Conservation (phyloP, 176 grass and related monocot genomes). For the Secale cereale region DNA sequence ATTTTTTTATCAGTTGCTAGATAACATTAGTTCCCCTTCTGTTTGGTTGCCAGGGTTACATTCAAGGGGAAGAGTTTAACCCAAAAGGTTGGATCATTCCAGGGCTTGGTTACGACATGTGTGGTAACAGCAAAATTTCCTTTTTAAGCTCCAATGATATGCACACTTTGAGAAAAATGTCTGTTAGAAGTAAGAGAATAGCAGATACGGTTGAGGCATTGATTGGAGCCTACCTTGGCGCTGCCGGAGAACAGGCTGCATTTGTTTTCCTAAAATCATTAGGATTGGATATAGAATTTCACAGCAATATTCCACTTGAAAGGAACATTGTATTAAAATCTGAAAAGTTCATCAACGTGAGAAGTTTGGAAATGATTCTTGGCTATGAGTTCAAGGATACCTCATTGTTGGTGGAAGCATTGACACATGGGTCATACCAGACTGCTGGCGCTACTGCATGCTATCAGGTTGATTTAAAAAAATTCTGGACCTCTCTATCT, state of each 20-base stretch:
- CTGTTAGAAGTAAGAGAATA: slow-evolving; percentile 61
- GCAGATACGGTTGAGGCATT: slow-evolving; percentile 76
- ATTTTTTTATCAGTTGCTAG: slow-evolving; percentile 5
- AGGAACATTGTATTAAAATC: slow-evolving; percentile 11
- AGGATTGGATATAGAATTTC: slow-evolving; percentile 57
- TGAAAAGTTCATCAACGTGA: slow-evolving; percentile 51
- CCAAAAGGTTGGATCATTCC: slow-evolving; percentile 63
- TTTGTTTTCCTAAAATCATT: slow-evolving; percentile 52
- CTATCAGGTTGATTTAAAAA: slow-evolving; percentile 57
- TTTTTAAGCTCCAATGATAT: slow-evolving; percentile 18
- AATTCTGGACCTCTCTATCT: background rate
- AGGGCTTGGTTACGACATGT: slow-evolving; percentile 24
- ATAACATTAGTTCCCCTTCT: slow-evolving; percentile 11
- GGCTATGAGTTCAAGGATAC: slow-evolving; percentile 52
- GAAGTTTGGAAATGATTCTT: slow-evolving; percentile 41
- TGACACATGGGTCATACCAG: slow-evolving; percentile 75
- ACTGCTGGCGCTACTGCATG: slow-evolving; percentile 47
- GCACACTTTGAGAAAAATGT: slow-evolving; percentile 38
- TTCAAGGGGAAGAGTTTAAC: slow-evolving; percentile 44
- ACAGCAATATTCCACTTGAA: slow-evolving; percentile 29
- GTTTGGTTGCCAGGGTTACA: slow-evolving; percentile 59
- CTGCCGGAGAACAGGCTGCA: slow-evolving; percentile 57
- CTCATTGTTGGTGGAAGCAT: slow-evolving; percentile 64
- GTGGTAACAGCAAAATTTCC: slow-evolving; percentile 18
- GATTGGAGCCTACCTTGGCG: slow-evolving; percentile 53